Evolutionary conservation across 352 stramenopile genomes (phyloP).

Genomic region (Phytophthora tubulina): DNA sequence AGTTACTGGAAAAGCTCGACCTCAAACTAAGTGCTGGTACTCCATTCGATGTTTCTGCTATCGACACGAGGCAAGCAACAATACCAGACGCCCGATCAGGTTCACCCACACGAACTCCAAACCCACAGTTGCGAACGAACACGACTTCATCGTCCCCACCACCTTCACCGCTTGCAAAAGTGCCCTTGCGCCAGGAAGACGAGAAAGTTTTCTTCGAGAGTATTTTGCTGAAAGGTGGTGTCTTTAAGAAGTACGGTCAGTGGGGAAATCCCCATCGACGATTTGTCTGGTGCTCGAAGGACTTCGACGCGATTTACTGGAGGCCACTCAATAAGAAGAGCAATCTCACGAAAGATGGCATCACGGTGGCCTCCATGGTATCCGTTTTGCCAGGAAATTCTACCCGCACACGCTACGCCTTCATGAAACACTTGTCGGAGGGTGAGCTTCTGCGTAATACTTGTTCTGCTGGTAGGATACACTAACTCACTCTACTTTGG

Average conservation of each 20-base stretch:
- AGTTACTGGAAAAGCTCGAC: conserved; percentile 7
- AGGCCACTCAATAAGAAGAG: conserved; percentile 77
- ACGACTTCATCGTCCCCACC: conserved; percentile 8
- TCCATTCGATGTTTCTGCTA: conserved; percentile 10
- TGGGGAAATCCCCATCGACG: conserved; percentile 80
- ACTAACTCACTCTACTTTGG: conserved; percentile 17
- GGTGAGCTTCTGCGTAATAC: conserved; percentile 39
- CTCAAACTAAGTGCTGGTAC: neutral
- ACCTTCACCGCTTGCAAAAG: conserved; percentile 18
- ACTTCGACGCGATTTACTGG: conserved; percentile 75
- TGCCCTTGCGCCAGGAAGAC: conserved; percentile 40
- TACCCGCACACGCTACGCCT: conserved; percentile 68
- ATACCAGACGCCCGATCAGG: conserved; percentile 11
- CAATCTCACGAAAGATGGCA: conserved; percentile 63
- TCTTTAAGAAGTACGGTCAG: conserved; percentile 84
- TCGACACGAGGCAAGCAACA: conserved; percentile 32
- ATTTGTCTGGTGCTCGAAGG: conserved; percentile 78
- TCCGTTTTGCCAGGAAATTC: conserved; percentile 70
- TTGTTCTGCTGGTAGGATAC: neutral
- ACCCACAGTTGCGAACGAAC: conserved; percentile 20
- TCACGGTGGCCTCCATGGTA: conserved; percentile 56
- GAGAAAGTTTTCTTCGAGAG: conserved; percentile 61
- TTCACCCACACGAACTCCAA: conserved; percentile 31
- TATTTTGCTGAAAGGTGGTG: conserved; percentile 70
- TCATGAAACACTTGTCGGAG: conserved; percentile 83